These are phyloP conservation scores for Hypoxylon sp. DNA, from an alignment of 2,329 filamentous ascomycete species.

Conservation along the genomic window DNA sequence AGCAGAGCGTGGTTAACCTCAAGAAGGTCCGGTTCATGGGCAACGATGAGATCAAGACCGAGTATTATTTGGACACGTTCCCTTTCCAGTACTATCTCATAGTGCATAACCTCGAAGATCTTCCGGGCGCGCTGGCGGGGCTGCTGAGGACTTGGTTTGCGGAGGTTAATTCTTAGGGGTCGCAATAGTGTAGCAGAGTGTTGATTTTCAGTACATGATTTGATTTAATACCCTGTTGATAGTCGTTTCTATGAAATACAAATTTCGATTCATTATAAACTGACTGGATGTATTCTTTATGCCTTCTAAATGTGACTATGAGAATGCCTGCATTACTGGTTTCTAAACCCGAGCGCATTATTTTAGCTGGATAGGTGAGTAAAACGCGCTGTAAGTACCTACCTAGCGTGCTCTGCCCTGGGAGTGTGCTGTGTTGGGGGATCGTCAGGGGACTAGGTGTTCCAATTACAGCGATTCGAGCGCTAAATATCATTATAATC, in stretches of 20 bases:
- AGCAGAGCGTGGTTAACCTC: conserved; percentile 84
- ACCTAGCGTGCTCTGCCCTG: too few species aligned
- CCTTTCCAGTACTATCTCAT: conserved; percentile 98
- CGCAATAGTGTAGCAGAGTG: too few species aligned
- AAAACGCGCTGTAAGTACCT: not conserved
- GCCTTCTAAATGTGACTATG: not conserved
- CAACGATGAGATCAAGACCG: conserved; percentile 81
- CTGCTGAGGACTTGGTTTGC: conserved; percentile 97
- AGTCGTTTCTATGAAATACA: not conserved
- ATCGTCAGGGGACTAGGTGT: too few species aligned
- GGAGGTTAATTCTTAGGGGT: conserved; percentile 69
- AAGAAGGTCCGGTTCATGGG: conserved; percentile 84
- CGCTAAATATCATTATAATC: not conserved
- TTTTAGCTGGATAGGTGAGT: not conserved
- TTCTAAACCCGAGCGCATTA: not conserved
- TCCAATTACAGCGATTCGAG: not conserved
- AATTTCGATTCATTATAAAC: not conserved
- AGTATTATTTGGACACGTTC: conserved; percentile 94
- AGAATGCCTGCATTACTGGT: too few species aligned
- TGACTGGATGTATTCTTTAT: not conserved
- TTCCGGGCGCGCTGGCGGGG: conserved; percentile 89
- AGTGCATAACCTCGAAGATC: conserved; percentile 90
- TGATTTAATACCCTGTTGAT: conserved; percentile 7
- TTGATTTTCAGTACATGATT: conserved; percentile 7
- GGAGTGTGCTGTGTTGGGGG: too few species aligned